phyloP scores from a whole-genome alignment of 1,284 basidiomycete genomes.

The Coniophora puteana region DNA sequence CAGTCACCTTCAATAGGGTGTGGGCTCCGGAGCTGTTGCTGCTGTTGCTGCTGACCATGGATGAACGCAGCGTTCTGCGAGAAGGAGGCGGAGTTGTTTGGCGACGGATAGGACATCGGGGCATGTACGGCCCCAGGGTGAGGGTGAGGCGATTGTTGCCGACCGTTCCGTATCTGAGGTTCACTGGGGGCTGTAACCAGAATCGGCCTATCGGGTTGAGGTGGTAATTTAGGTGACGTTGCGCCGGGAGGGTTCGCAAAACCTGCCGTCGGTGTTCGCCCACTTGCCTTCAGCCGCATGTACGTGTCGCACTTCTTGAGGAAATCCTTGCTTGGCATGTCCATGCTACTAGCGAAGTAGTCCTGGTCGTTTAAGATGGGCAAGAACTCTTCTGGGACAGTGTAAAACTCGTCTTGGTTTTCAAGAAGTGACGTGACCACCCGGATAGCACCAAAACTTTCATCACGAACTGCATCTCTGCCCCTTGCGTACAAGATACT shows the following conservation, averaged over 20 bases:
- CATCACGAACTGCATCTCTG: slow-evolving; percentile 86
- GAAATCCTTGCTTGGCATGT: slow-evolving; percentile 86
- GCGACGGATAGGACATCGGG: slow-evolving; percentile 40
- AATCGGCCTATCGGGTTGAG: slow-evolving; percentile 31
- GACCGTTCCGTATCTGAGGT: slow-evolving; percentile 37
- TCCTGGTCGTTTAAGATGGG: slow-evolving; percentile 82
- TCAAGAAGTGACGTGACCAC: slow-evolving; percentile 86
- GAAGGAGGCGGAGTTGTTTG: slow-evolving; percentile 35
- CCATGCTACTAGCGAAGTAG: slow-evolving; percentile 78
- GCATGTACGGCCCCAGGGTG: slow-evolving; percentile 36
- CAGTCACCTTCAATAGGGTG: slow-evolving; percentile 49
- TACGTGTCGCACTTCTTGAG: slow-evolving; percentile 88
- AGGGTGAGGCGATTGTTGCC: slow-evolving; percentile 38
- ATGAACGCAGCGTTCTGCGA: slow-evolving; percentile 39
- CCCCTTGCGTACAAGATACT: slow-evolving; percentile 90
- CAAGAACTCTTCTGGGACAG: slow-evolving; percentile 83
- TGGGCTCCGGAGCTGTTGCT: slow-evolving; percentile 20
- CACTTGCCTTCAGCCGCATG: slow-evolving; percentile 47
- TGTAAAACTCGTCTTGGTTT: slow-evolving; percentile 92
- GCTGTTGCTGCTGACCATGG: slow-evolving; percentile 36
- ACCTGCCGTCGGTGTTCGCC: slow-evolving; percentile 32
- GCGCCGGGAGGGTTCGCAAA: slow-evolving; percentile 26
- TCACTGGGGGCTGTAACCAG: slow-evolving; percentile 36
- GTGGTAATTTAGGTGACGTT: slow-evolving; percentile 18
- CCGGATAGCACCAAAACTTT: slow-evolving; percentile 88